Conservation (phyloP, 306 rosid species). For the Quercus alba region DNA sequence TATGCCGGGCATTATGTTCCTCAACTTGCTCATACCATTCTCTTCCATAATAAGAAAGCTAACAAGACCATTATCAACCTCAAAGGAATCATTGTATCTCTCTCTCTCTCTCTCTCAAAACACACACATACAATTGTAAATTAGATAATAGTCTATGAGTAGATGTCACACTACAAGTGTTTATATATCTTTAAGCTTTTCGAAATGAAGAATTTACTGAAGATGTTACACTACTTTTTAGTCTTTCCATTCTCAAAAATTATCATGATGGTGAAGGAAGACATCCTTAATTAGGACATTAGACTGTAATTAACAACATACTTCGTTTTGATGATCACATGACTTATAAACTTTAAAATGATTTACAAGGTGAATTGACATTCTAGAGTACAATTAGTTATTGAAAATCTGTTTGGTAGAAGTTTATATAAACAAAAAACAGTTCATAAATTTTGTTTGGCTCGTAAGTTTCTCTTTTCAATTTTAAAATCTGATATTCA, state of each 20-base stretch:
- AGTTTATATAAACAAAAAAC: too few species aligned
- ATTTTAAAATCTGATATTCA: too few species aligned
- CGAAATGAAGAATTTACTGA: neutral
- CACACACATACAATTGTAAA: neutral
- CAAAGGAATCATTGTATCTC: conserved; percentile 77
- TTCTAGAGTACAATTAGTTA: too few species aligned
- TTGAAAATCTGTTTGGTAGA: too few species aligned
- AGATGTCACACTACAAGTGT: neutral
- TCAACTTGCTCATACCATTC: conserved; percentile 83
- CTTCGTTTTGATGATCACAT: too few species aligned
- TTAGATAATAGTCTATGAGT: neutral
- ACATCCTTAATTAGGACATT: too few species aligned
- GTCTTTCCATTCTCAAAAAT: neutral
- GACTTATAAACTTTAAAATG: too few species aligned
- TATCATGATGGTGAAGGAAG: neutral
- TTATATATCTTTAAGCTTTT: neutral
- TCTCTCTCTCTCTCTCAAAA: neutral
- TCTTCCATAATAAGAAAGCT: conserved; percentile 50
- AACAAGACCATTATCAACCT: conserved; percentile 58
- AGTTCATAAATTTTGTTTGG: too few species aligned
- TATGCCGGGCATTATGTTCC: conserved; percentile 97
- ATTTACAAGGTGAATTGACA: too few species aligned
- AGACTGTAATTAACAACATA: too few species aligned
- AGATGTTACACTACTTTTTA: neutral
- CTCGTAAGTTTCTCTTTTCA: too few species aligned